phyloP scores from a whole-genome alignment of 2,329 filamentous ascomycete species.

The Purpureocillium lavendulum region DNA sequence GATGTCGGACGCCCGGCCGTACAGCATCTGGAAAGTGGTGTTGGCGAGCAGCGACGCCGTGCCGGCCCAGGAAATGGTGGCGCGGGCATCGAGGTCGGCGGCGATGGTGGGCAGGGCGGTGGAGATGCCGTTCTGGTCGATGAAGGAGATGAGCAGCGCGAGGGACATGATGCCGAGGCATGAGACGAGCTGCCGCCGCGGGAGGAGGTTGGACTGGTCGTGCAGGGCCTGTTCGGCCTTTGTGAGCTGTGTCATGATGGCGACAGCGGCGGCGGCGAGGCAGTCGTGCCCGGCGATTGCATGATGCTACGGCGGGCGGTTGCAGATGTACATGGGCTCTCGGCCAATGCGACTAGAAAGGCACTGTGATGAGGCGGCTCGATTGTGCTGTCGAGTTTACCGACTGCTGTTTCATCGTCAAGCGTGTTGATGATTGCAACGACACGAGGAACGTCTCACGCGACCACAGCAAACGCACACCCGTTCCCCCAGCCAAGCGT shows the following conservation, averaged over 20 bases:
- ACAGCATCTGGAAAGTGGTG: constrained; percentile 57
- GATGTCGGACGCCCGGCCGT: constrained; percentile 53
- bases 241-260: neutral
- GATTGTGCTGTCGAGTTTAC: too few species aligned
- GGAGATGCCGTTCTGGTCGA: constrained; percentile 49
- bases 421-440: too few species aligned
- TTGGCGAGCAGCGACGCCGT: constrained; percentile 46
- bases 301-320: too few species aligned
- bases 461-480: too few species aligned
- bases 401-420: too few species aligned
- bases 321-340: too few species aligned
- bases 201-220: constrained; percentile 50
- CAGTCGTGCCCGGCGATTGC: too few species aligned
- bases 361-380: too few species aligned
- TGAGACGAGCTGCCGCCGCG: constrained; percentile 36
- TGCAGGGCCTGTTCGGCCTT: constrained; percentile 35
- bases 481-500: too few species aligned
- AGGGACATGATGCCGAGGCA: constrained; percentile 44
- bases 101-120: constrained; percentile 43
- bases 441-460: too few species aligned
- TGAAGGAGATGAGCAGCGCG: constrained; percentile 44
- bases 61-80: constrained; percentile 48
- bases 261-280: neutral
- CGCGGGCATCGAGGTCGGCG: constrained; percentile 32
- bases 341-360: too few species aligned